Base-by-base conservation (phyloP, 78 protist species). In the Dictyostelium purpureum region DNA sequence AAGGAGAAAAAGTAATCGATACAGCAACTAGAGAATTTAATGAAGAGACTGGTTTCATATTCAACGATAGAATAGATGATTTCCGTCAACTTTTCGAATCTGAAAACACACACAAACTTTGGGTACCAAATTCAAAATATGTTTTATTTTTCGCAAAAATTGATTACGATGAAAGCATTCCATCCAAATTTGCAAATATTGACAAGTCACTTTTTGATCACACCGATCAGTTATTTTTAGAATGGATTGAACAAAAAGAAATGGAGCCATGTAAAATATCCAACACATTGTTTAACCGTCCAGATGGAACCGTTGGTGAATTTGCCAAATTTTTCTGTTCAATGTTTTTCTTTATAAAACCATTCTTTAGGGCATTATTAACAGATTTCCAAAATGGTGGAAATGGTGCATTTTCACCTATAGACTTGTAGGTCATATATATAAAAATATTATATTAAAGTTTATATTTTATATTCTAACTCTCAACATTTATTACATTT, bases 51-150 rank as follows among this genome's bases (percentile, higher is more conserved):
- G 90, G 67, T 21, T 51, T 40, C 56, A 82, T 70, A 0, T 82
- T 82, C 37, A 2, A n/a, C 11, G 79, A 65, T 33, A 31, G 19
- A 11, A 18, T 73, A 2, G 51, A 54, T 6, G 56, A 69, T 2
- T 38, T 26, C 26, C 21, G 38, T 18, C 51, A 43, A 4, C 2
- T 24, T 18, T 24, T 67, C 6, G 33, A 45, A 45, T 40, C 45
- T 0, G 70, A 38, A 14, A 21, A 69, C 18, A 73, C 92, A n/a
- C 74, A 56, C 14, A 73, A 73, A 19, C 33, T 85, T 45, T 85
- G 92, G 92, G 40, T 49, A 42, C 92, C 92, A n/a, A 11, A 18
- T 35, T 70, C 92, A 37, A 85, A 85, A 26, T 85, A 85, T 67
- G 56, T 73, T 4, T 52, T 85, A 1, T 56, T 43, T 49, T 56